These are phyloP conservation scores for Xerocomellus intermedius DNA, from an alignment of 768 basidiomycete species.

Conservation along the genomic window DNA sequence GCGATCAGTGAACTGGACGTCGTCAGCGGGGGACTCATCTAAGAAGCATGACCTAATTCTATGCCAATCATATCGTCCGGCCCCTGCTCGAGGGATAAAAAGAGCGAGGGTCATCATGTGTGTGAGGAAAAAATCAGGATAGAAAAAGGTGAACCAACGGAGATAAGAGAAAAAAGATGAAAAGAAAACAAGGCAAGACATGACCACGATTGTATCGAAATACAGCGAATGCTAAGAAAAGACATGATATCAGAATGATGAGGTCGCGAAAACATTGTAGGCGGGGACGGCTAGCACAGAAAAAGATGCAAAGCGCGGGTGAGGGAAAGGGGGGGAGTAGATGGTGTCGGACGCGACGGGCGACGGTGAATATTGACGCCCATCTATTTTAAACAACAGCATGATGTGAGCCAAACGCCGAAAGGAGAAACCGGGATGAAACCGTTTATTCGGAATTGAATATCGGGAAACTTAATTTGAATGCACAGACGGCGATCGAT, in stretches of 20 bases:
- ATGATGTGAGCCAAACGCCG: conserved; percentile 17
- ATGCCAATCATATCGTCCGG: conserved; percentile 20
- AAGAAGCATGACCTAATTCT: conserved; percentile 11
- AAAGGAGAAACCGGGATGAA: conserved; percentile 3
- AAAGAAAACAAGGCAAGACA: neutral
- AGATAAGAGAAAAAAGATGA: neutral
- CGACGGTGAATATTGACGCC: conserved; percentile 4
- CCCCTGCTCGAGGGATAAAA: neutral
- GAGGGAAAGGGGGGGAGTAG: neutral
- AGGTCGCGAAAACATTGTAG: conserved; percentile 1
- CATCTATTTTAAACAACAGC: conserved; percentile 20
- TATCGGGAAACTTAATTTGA: conserved; percentile 21
- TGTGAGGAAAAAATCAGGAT: conserved; percentile 3
- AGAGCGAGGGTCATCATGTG: conserved; percentile 1
- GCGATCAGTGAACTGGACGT: neutral
- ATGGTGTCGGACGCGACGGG: neutral
- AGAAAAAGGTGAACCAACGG: neutral
- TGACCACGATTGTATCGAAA: conserved; percentile 12
- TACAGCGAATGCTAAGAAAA: conserved; percentile 14
- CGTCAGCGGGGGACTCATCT: conserved; percentile 2
- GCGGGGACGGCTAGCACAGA: neutral
- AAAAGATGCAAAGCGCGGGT: neutral
- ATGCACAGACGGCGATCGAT: conserved; percentile 11
- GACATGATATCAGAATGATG: conserved; percentile 12
- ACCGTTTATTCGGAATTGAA: conserved; percentile 10